These are phyloP conservation scores for Gelatoporia subvermispora DNA, from an alignment of 768 basidiomycete species.

Conservation along the genomic window DNA sequence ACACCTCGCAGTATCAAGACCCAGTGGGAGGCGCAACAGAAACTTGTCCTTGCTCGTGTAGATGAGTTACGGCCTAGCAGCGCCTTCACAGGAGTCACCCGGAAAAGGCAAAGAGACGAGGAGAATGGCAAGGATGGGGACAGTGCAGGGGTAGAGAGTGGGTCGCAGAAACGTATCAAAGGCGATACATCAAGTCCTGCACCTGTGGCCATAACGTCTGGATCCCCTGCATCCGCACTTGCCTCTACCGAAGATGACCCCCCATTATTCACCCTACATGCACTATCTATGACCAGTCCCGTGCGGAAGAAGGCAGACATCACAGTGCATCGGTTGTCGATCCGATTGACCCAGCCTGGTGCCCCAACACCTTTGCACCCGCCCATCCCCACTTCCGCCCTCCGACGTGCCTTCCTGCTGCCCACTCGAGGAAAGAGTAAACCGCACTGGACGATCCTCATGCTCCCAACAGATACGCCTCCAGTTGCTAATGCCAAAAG, in stretches of 20 bases:
- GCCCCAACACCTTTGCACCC: slow-evolving; percentile 44
- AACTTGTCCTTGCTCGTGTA: no score
- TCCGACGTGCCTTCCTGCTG: slow-evolving; percentile 63
- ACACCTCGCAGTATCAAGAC: no score
- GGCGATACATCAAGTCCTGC: background rate
- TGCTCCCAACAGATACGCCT: slow-evolving; percentile 53
- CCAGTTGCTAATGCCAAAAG: slow-evolving; percentile 18
- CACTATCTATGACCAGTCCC: slow-evolving; percentile 67
- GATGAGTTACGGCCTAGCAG: no score
- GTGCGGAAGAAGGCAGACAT: slow-evolving; percentile 74
- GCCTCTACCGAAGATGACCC: slow-evolving; percentile 27
- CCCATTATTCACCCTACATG: slow-evolving; percentile 54
- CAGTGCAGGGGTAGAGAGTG: no score
- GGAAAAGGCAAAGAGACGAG: no score
- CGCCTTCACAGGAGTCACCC: no score
- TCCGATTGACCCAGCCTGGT: slow-evolving; percentile 48
- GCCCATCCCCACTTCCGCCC: slow-evolving; percentile 40
- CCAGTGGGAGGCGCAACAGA: no score
- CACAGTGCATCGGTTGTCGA: slow-evolving; percentile 43
- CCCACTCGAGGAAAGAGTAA: slow-evolving; percentile 72
- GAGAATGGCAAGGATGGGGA: no score
- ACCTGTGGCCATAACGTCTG: background rate
- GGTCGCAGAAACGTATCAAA: no score
- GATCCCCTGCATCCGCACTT: background rate
- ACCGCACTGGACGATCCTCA: slow-evolving; percentile 66